Evolutionary conservation across 108 stramenopile genomes (phyloP).

Genomic region (Seminavis robusta): DNA sequence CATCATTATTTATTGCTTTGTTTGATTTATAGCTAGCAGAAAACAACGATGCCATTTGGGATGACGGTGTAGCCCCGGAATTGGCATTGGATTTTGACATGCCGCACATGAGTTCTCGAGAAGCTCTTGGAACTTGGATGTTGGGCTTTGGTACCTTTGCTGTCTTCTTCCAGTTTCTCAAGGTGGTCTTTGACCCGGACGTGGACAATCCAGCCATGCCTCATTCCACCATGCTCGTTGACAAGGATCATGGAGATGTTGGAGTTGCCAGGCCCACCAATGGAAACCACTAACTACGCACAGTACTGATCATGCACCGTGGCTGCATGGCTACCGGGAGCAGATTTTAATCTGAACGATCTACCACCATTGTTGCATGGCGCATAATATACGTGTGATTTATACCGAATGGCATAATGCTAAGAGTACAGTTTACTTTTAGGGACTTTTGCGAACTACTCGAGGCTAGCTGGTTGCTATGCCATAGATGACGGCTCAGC

Average conservation of each 20-base stretch:
- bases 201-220: conserved; percentile 9
- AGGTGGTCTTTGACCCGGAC: background rate
- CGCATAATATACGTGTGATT: no score
- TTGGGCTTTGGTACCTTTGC: conserved; percentile 80
- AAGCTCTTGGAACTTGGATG: conserved; percentile 78
- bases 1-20: background rate
- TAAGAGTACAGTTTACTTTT: no score
- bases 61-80: conserved; percentile 97
- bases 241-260: conserved; percentile 4
- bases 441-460: no score
- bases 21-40: conserved; percentile 71
- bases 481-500: no score
- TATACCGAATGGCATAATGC: no score
- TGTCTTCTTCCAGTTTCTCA: conserved; percentile 27
- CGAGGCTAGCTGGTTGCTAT: no score
- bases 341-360: no score
- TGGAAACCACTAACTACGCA: no score
- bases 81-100: conserved; percentile 94
- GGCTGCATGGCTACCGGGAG: no score
- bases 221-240: conserved; percentile 6
- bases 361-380: no score
- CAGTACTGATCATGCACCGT: no score
- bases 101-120: conserved; percentile 74
- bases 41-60: conserved; percentile 90
- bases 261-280: no score